A percentile compares a stretch with the other conserved stretches of the same genome.
phyloP scores from a whole-genome alignment of 768 basidiomycete genomes.

The Boletus bicolor region DNA sequence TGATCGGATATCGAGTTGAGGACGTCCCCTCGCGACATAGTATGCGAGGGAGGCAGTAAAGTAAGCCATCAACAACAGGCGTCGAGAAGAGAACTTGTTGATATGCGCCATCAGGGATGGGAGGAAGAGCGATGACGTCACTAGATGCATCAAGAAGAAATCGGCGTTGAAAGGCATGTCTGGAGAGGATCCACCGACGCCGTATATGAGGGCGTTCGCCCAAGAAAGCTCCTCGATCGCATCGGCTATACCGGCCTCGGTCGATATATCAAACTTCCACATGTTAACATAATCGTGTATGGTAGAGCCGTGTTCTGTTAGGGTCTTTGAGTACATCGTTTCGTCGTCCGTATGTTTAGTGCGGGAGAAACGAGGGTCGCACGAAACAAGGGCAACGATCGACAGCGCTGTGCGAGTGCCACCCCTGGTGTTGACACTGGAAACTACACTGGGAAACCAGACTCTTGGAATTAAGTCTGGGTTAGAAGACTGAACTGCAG shows the following conservation, averaged over 20 bases:
- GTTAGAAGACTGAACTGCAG: constrained; percentile 34
- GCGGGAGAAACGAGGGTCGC: constrained; percentile 40
- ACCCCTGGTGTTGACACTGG: constrained; percentile 1
- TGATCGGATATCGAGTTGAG: constrained; percentile 27
- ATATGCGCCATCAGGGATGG: constrained; percentile 45
- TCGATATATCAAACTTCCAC: constrained; percentile 43
- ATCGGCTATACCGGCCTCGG: constrained; percentile 37
- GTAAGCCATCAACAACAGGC: constrained; percentile 29
- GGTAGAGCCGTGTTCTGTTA: constrained; percentile 34
- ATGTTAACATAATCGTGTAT: constrained; percentile 42
- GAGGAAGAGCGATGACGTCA: constrained; percentile 65
- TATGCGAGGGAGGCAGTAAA: constrained; percentile 26
- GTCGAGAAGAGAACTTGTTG: constrained; percentile 23
- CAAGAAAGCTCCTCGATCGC: constrained; percentile 66
- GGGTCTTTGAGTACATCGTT: constrained; percentile 28
- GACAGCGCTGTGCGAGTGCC: constrained; percentile 38
- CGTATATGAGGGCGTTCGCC: constrained; percentile 55
- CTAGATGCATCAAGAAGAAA: constrained; percentile 68
- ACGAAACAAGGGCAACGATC: constrained; percentile 51
- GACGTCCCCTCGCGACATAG: constrained; percentile 36
- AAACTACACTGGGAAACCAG: constrained; percentile 25
- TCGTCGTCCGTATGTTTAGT: constrained; percentile 25
- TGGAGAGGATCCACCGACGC: constrained; percentile 48
- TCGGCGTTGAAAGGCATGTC: constrained; percentile 57
- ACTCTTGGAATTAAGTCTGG: constrained; percentile 16